Percentiles rank a stretch among this genome's conserved stretches.
phyloP scores from a whole-genome alignment of 805 yeast genomes.

The Pichia phayaonensis region DNA sequence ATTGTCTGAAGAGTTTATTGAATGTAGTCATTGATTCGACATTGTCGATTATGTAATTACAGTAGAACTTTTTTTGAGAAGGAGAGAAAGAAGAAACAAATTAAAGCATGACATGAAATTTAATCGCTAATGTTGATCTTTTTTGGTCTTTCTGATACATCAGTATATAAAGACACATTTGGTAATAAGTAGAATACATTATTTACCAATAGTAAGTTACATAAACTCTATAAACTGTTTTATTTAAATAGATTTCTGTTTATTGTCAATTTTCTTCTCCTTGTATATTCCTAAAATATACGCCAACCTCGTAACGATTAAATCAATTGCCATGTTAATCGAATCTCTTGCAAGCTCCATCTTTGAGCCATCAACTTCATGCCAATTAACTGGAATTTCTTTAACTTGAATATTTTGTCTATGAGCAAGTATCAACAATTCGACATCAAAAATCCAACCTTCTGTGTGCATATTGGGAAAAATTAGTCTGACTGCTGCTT shows the following conservation, averaged over 20 bases:
- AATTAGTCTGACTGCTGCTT: slow-evolving; percentile 51
- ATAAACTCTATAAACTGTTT: not conserved
- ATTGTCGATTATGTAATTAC: not conserved
- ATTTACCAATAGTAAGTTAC: not conserved
- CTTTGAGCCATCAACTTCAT: slow-evolving; percentile 92
- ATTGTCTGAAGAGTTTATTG: not conserved
- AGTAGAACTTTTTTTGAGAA: not conserved
- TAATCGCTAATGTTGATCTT: not conserved
- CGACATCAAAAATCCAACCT: slow-evolving; percentile 98
- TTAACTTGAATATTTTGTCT: slow-evolving; percentile 56
- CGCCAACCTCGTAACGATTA: slow-evolving; percentile 85
- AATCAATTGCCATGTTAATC: slow-evolving; percentile 86
- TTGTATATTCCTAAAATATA: slow-evolving; percentile 74
- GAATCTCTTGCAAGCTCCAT: slow-evolving; percentile 88
- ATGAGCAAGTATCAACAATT: slow-evolving; percentile 72
- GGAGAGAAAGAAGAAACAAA: not conserved
- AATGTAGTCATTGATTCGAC: not conserved
- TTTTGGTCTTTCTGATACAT: not conserved
- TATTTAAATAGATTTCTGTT: not conserved
- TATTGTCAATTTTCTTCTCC: slow-evolving; percentile 9
- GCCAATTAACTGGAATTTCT: slow-evolving; percentile 92
- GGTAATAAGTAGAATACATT: not conserved
- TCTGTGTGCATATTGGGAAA: slow-evolving; percentile 94
- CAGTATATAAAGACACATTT: not conserved
- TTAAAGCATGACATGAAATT: not conserved